Evolutionary conservation across 345 rosid genomes (phyloP).

Genomic region (Brassica nigra): DNA sequence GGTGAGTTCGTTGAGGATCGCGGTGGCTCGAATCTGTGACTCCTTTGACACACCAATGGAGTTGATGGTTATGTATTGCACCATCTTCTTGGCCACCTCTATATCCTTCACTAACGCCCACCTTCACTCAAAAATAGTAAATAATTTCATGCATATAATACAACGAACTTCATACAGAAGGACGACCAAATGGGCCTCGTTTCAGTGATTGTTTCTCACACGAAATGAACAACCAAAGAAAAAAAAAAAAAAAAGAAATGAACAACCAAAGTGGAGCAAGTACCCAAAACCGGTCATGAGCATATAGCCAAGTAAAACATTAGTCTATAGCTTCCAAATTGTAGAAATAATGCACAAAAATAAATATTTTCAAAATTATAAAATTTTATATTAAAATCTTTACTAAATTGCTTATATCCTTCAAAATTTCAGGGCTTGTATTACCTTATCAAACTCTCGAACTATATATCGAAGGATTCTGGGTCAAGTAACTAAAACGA

Average conservation of each 20-base stretch:
- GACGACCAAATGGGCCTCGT: background rate
- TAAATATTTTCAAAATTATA: too few relatives aligned
- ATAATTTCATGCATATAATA: background rate
- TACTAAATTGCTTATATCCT: too few relatives aligned
- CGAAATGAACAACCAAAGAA: background rate
- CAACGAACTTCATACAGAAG: background rate
- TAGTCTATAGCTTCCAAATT: too few relatives aligned
- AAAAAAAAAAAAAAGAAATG: background rate
- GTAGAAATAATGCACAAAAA: too few relatives aligned
- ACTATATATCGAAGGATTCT: background rate
- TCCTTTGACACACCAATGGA: slow-evolving; percentile 82
- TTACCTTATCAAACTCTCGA: background rate
- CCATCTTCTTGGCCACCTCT: slow-evolving; percentile 67
- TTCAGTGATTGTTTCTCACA: background rate
- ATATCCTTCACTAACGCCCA: slow-evolving; percentile 81
- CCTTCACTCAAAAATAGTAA: slow-evolving; percentile 29
- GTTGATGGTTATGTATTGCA: slow-evolving; percentile 51
- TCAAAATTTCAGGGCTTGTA: too few relatives aligned
- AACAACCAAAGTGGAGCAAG: background rate
- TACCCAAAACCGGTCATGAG: background rate
- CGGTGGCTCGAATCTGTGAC: slow-evolving; percentile 76
- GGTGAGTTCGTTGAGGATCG: slow-evolving; percentile 50
- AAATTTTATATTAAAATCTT: too few relatives aligned
- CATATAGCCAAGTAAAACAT: too few relatives aligned
- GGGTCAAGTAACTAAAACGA: background rate